Conservation (phyloP, 345 rosid genomes). For the Anastatica hierochuntica region DNA sequence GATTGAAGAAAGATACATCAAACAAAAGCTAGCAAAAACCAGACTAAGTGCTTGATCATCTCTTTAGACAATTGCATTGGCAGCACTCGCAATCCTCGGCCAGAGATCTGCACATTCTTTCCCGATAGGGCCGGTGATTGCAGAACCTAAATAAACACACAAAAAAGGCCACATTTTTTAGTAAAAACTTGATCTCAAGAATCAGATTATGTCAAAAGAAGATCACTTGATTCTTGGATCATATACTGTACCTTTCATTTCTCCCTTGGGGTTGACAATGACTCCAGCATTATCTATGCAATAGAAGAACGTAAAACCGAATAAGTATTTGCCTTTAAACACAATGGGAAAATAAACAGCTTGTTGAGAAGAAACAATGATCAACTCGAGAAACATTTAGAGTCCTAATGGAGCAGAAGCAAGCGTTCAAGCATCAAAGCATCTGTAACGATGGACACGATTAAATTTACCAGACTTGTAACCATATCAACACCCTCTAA, state of each 20-base stretch:
- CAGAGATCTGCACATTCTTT: conserved; percentile 92
- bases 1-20: neutral
- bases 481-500: conserved; percentile 49
- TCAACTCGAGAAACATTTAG: conserved; percentile 14
- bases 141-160: conserved; percentile 43
- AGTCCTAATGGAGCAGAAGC: conserved; percentile 74
- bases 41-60: neutral
- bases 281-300: conserved; percentile 93
- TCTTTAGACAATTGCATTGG: conserved; percentile 43
- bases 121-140: conserved; percentile 88
- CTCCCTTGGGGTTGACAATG: conserved; percentile 90
- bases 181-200: neutral
- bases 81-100: conserved; percentile 86
- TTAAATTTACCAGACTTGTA: conserved; percentile 52
- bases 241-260: conserved; percentile 60
- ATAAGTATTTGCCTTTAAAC: neutral
- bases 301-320: neutral
- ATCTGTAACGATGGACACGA: conserved; percentile 54
- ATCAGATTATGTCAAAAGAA: neutral
- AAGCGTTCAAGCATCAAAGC: conserved; percentile 24
- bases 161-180: neutral
- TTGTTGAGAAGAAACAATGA: neutral
- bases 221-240: neutral
- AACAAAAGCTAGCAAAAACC: neutral
- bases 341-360: neutral